phyloP scores from a whole-genome alignment of 106 monocot genomes.

The Phalaenopsis equestris region DNA sequence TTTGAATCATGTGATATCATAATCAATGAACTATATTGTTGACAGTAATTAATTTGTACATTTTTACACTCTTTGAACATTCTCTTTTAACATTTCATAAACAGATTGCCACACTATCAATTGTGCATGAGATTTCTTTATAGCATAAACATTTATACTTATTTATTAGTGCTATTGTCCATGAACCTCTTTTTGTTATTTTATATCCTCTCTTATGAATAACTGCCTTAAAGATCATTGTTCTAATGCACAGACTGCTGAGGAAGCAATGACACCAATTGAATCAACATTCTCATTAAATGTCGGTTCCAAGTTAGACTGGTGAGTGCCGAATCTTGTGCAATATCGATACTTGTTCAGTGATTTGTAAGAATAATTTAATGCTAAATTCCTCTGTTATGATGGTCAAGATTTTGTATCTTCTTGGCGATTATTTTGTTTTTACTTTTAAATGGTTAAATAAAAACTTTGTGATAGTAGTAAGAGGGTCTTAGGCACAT shows the following conservation, averaged over 20 bases:
- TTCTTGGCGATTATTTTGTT: too few species aligned
- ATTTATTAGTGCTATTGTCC: not conserved
- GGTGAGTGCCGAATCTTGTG: slow-evolving; percentile 29
- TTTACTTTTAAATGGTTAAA: not conserved
- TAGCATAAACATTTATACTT: not conserved
- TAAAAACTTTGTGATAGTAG: not conserved
- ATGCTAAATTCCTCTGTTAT: not conserved
- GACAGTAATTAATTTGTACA: not conserved
- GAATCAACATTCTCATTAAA: slow-evolving; percentile 98
- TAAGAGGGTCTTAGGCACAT: not conserved
- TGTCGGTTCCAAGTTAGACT: slow-evolving; percentile 96
- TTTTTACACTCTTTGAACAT: not conserved
- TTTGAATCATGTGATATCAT: not conserved
- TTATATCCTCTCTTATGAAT: not conserved
- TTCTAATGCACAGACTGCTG: slow-evolving; percentile 57
- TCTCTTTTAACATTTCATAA: not conserved
- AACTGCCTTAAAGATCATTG: not conserved
- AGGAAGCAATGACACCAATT: slow-evolving; percentile 98
- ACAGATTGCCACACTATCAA: not conserved
- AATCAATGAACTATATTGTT: not conserved
- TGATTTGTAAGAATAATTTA: not conserved
- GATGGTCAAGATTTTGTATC: too few species aligned
- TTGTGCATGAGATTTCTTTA: not conserved
- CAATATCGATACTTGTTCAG: not conserved
- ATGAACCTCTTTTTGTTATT: not conserved